phyloP scores from a whole-genome alignment of 495 filamentous ascomycete genomes.

The Sphaerosporella brunnea region DNA sequence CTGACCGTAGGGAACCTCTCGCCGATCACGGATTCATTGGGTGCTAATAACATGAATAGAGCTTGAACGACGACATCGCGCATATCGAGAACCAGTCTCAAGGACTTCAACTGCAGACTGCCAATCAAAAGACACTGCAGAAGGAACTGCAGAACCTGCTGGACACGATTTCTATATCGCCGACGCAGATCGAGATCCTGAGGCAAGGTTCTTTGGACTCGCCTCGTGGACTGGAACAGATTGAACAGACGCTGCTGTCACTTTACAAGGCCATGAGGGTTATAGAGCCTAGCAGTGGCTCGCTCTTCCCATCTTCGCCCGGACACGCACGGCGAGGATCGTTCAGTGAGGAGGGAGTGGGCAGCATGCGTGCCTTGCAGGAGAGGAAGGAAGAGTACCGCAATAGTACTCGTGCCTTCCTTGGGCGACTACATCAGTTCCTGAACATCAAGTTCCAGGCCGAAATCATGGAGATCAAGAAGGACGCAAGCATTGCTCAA shows the following conservation, averaged over 20 bases:
- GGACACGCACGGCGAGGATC: conserved; percentile 34
- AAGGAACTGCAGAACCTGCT: conserved; percentile 67
- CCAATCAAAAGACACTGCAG: conserved; percentile 88
- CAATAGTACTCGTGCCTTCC: conserved; percentile 49
- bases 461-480: conserved; percentile 36
- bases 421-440: conserved; percentile 60
- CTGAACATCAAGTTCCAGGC: conserved; percentile 65
- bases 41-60: conserved; percentile 36
- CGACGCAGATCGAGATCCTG: conserved; percentile 52
- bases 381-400: conserved; percentile 83
- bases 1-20: conserved; percentile 46
- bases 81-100: conserved; percentile 96
- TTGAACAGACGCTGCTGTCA: conserved; percentile 58
- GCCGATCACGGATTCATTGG: not conserved
- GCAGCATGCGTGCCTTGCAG: conserved; percentile 78
- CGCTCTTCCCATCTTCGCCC: conserved; percentile 29
- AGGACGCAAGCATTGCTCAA: conserved; percentile 23
- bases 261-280: conserved; percentile 89
- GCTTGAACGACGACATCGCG: conserved; percentile 81
- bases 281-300: conserved; percentile 57
- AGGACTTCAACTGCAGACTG: conserved; percentile 87
- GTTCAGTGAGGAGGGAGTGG: conserved; percentile 61
- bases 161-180: conserved; percentile 70
- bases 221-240: conserved; percentile 47
- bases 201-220: conserved; percentile 57